A percentile compares a stretch with the other conserved stretches of the same genome.
Conservation (phyloP, 2,329 filamentous ascomycete genomes). For the Geosmithia putterillii region DNA sequence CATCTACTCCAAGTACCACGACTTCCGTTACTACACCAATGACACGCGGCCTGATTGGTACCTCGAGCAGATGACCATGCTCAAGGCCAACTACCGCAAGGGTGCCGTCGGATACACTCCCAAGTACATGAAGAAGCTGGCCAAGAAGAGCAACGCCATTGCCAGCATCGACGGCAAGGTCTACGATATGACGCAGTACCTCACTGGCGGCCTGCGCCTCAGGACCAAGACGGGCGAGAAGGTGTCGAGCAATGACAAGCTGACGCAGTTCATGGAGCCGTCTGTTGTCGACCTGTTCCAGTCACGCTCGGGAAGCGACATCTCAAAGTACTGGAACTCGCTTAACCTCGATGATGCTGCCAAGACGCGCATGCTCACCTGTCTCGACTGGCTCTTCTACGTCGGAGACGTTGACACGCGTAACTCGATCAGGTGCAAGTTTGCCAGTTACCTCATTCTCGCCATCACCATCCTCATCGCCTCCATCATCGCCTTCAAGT, state of each 20-base stretch:
- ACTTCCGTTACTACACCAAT: slow-evolving; percentile 77
- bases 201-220: slow-evolving; percentile 59
- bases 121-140: slow-evolving; percentile 62
- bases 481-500: slow-evolving; percentile 85
- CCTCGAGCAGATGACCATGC: slow-evolving; percentile 68
- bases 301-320: slow-evolving; percentile 60
- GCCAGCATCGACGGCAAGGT: slow-evolving; percentile 69
- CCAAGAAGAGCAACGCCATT: slow-evolving; percentile 52
- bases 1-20: slow-evolving; percentile 70
- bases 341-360: slow-evolving; percentile 44
- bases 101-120: slow-evolving; percentile 77
- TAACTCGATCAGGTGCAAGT: slow-evolving; percentile 73
- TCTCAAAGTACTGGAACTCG: slow-evolving; percentile 72
- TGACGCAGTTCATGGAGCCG: slow-evolving; percentile 71
- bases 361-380: slow-evolving; percentile 62
- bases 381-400: slow-evolving; percentile 90
- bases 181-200: slow-evolving; percentile 83
- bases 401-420: slow-evolving; percentile 85
- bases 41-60: slow-evolving; percentile 88
- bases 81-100: slow-evolving; percentile 72
- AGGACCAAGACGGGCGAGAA: slow-evolving; percentile 39
- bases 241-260: slow-evolving; percentile 24
- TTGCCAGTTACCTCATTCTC: slow-evolving; percentile 81
- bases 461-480: slow-evolving; percentile 72
- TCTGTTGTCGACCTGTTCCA: slow-evolving; percentile 68